Base-by-base conservation (phyloP, 2,329 filamentous ascomycete species). In the Elsinoe fawcettii region DNA sequence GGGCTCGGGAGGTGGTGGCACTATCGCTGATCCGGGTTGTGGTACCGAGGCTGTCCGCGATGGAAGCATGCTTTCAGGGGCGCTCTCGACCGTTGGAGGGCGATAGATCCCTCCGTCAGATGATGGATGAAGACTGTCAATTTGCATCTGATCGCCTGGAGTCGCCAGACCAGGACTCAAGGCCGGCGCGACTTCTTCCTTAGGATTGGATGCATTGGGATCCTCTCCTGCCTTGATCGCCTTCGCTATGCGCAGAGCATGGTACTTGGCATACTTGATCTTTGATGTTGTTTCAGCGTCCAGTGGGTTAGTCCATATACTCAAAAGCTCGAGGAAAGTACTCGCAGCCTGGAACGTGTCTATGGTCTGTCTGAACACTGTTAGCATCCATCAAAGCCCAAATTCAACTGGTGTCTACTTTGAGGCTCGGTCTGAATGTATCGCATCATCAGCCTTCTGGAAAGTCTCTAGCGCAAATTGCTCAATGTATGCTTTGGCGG, bases 241-340 rank as follows among this genome's bases (percentile, higher is more conserved):
- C 72, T 89, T 96, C 14, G 88, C 79, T 67, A 99, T 99, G 58
- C 93, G 83, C 34, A 92, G 76, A 1, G 92, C 91, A 70, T 97
- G 95, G 80, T 89, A 99, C 72, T 97, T 99, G 41, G 92, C 90
- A 69, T 89, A 99, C 70, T 95, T 96, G 73, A 92, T 90, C 77
- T 96, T 97, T 56, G 90, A 82, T 37, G 84, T 78, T 18, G 85
- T 83, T 66, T 97, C 90, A 1, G 81, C 73, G 32, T 95, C 88
- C 9, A 85, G 75, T 0, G 81, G 73, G n/a, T 46, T 43, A 5
- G 84, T 86, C 90, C 92, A 99, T 66, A 96, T 87, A 62, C 85
- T 85, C 57, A 89, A 80, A 4, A 97, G 78, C 63, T 96, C 90
- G 66, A 97, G 84, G 70, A 99, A 97, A 0, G 90, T 95, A 0